Evolutionary conservation across 2,329 filamentous ascomycete genomes (phyloP), one percentile per base, ranked within the genome.

Genomic region (Xylaria sp.): DNA sequence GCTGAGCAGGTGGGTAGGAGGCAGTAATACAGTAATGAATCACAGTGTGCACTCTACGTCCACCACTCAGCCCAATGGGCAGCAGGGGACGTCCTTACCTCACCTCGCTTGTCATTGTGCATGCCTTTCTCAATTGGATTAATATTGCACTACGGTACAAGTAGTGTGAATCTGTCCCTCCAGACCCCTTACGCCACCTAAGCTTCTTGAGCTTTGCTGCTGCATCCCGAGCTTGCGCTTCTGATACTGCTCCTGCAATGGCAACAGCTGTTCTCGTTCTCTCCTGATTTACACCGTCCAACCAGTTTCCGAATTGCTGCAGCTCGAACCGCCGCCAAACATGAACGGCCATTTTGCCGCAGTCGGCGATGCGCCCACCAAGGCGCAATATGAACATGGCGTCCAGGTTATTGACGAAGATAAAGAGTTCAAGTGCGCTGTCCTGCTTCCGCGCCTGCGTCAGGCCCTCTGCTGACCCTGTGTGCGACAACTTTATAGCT

Each of bases 381-480:
- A 84, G 70, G 83, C 87, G 75, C 84, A 88, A 68, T 98, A 94
- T 78, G 91, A 93, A 74, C 91, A 97, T 85, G 95, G 95, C 75
- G 92, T 98, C 74, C 95, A 99, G 80, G 93, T 99, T 71, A 92
- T 99, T 75, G 92, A 97, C 76, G 94, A 94, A 80, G 89, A 96
- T 75, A 98, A 98, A 82, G 86, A 92, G 72, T 99, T 97, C 87
- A 98, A 97, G 93, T 96, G 86, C 68, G 90, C 76, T 45, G 31
- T 37, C 54, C 54, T 12, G n/a, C 57, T 42, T 52, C 28, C 51
- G 17, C 52, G 56, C 62, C 64, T 33, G 54, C 42, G 25, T 63
- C 53, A 51, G 14, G 33, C 43, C 45, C 63, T 50, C 49, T 33
- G 54, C 69, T 71, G 54, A 69, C 63, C 43, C 37, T n/a, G 9